These are phyloP conservation scores for Diaporthe nobilis DNA, from an alignment of 2,329 filamentous ascomycete species.

Conservation along the genomic window DNA sequence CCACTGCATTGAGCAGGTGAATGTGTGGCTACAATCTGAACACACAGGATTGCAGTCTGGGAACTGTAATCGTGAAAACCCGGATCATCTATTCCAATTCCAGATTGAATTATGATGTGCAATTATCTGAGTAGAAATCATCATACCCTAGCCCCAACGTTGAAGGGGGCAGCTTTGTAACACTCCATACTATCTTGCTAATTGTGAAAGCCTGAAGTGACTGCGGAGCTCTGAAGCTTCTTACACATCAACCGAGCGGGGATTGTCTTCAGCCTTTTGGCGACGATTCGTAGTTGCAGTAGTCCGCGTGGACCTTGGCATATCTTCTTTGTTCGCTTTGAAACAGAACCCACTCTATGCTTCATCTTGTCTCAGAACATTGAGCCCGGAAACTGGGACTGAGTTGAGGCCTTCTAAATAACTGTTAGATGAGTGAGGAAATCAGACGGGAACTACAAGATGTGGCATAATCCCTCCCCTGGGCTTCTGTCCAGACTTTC, in stretches of 20 bases:
- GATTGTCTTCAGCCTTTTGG: too few relatives aligned
- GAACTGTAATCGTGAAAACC: not conserved
- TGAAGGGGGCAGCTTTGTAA: not conserved
- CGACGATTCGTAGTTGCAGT: not conserved
- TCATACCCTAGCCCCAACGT: too few relatives aligned
- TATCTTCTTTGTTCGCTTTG: not conserved
- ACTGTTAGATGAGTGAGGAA: not conserved
- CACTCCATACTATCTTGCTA: too few relatives aligned
- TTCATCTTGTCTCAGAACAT: not conserved
- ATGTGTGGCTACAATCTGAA: not conserved
- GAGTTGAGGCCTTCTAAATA: not conserved
- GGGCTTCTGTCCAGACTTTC: not conserved
- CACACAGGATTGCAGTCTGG: not conserved
- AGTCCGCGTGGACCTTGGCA: not conserved
- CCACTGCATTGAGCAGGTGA: not conserved
- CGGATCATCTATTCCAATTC: not conserved
- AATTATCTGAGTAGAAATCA: not conserved
- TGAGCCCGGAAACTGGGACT: not conserved
- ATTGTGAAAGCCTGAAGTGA: too few relatives aligned
- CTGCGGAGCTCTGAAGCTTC: not conserved
- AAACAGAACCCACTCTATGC: not conserved
- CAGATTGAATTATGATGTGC: not conserved
- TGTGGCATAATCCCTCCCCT: not conserved
- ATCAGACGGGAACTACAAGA: too few relatives aligned
- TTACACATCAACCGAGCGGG: not conserved